Evolutionary conservation across 305 asterid genomes (phyloP).

Genomic region (Rubia occidens): DNA sequence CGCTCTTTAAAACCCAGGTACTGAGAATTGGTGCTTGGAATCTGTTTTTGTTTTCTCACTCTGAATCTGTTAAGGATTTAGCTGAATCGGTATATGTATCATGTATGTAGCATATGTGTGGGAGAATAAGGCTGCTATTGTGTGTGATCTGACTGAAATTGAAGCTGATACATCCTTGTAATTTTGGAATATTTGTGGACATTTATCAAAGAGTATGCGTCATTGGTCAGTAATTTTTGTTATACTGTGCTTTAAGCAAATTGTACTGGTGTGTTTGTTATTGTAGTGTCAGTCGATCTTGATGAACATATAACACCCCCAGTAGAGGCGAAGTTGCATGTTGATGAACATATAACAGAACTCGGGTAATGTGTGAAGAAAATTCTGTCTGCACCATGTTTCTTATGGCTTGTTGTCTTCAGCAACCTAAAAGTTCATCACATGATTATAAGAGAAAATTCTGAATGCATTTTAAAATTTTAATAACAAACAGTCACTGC

Average conservation of each 20-base stretch:
- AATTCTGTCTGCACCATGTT: slow-evolving; percentile 82
- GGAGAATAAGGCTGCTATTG: neutral
- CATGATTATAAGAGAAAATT: slow-evolving; percentile 15
- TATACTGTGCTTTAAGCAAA: neutral
- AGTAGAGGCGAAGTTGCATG: slow-evolving; percentile 40
- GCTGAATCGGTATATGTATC: neutral
- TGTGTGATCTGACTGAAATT: neutral
- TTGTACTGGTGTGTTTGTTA: neutral
- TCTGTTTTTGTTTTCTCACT: neutral
- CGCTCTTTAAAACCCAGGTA: too few species aligned
- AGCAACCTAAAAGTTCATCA: slow-evolving; percentile 46
- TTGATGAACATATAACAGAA: slow-evolving; percentile 81
- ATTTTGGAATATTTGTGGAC: neutral
- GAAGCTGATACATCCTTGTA: neutral
- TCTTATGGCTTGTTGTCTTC: slow-evolving; percentile 84
- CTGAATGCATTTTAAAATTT: neutral
- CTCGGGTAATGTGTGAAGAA: slow-evolving; percentile 90
- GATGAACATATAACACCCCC: too few species aligned
- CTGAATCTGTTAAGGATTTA: neutral
- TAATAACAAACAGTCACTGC: neutral
- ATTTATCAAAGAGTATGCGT: neutral
- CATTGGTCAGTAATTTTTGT: neutral
- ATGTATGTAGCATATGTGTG: neutral
- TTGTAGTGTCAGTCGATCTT: neutral
- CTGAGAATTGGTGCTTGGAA: neutral